Evolutionary conservation across 495 filamentous ascomycete genomes (phyloP).

Genomic region (Cercophora newfieldiana): DNA sequence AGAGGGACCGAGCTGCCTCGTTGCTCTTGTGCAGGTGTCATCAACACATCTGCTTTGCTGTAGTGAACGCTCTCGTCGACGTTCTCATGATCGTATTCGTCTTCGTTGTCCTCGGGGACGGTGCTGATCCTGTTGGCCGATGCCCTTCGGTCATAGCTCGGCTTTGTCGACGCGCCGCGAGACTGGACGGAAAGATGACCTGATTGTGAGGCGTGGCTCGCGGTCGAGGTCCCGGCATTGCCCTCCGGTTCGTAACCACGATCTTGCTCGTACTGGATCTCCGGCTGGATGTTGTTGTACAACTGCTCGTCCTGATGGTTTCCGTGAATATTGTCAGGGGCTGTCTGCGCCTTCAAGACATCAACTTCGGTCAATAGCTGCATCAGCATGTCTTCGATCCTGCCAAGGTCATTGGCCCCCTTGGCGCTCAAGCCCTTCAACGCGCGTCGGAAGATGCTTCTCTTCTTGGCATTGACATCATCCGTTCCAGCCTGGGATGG

Average conservation of each 20-base stretch:
- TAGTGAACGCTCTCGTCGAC: conserved; percentile 46
- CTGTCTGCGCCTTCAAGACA: conserved; percentile 68
- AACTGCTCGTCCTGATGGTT: conserved; percentile 47
- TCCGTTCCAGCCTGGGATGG: conserved; percentile 67
- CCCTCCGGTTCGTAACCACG: conserved; percentile 83
- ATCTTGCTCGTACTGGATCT: conserved; percentile 57
- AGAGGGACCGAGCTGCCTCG: conserved; percentile 66
- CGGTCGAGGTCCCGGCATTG: conserved; percentile 72
- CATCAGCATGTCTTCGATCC: conserved; percentile 94
- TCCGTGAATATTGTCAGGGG: conserved; percentile 35
- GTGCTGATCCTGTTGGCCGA: conserved; percentile 83
- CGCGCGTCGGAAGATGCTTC: conserved; percentile 87
- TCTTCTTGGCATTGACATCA: conserved; percentile 74
- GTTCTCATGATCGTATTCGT: conserved; percentile 61
- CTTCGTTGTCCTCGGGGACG: conserved; percentile 77
- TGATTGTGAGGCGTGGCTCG: conserved; percentile 67
- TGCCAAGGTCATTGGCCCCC: conserved; percentile 80
- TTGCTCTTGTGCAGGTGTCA: conserved; percentile 47
- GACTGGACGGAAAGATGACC: conserved; percentile 73
- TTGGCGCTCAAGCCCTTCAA: conserved; percentile 84
- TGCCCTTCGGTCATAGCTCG: conserved; percentile 62
- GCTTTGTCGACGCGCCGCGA: conserved; percentile 58
- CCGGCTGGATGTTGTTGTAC: conserved; percentile 56
- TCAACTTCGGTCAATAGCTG: conserved; percentile 91
- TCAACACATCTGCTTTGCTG: conserved; percentile 48